Evolutionary conservation across 2,329 filamentous ascomycete genomes (phyloP), one percentile per base, ranked within the genome.

Genomic region (Neonectria magnoliae): DNA sequence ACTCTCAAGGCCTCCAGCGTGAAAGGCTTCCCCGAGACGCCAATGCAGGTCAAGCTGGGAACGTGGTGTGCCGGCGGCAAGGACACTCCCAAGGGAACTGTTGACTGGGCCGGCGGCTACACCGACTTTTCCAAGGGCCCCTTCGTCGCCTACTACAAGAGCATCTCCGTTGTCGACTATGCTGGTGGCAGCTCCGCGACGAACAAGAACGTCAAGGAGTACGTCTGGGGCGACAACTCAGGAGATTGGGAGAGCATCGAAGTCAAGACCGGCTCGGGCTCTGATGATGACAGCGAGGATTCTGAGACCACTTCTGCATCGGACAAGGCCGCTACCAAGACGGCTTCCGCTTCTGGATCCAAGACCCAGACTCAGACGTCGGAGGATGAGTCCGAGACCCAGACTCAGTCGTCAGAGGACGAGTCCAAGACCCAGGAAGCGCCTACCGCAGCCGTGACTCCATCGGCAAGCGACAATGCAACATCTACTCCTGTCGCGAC

Each of bases 31-130:
- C 91, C 91, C 50, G 91, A 93, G 82, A 91, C 90, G 5, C 91
- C 91, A 56, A 90, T 90, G 87, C 87, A 89, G 77, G 76, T 93
- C 75, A 90, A 89, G 78, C 79, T 93, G 36, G 91, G 91, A 66
- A 85, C 87, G 69, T 92, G 90, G 90, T 85, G 87, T 44, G 87
- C 82, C 45, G 87, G 87, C 44, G 79, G 84, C 70, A 78, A 80
- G 53, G 78, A 81, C 60, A 91, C 93, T 69, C 76, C 87, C 16
- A 77, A 86, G 58, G 93, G 93, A 61, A 96, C 93, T 31, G 90
- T 94, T 64, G 65, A 83, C 59, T 91, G 89, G 89, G 87, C 88
- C 44, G 90, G 90, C 68, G 91, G 91, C 66, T 68, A 75, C 61
- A 79, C 83, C 67, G 79, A 84, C 70, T 84, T 82, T 73, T 72